Conservation (phyloP, 768 basidiomycete genomes). For the Mycena chlorophos region DNA sequence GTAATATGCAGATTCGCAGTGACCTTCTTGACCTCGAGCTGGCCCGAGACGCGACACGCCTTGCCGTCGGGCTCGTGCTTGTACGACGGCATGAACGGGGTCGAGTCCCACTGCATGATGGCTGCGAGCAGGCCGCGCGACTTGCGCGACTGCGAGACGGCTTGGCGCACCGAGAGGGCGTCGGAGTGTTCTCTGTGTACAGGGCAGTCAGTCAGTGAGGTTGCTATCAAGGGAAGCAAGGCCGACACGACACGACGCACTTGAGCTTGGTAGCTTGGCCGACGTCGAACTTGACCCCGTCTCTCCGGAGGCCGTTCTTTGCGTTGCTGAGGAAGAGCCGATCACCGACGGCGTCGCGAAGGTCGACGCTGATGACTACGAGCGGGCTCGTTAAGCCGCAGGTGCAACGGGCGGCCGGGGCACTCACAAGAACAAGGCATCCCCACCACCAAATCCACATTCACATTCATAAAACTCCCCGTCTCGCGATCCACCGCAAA, state of each 20-base stretch:
- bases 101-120: slow-evolving; percentile 45
- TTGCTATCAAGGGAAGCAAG: no score
- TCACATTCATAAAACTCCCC: slow-evolving; percentile 70
- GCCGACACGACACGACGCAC: slow-evolving; percentile 38
- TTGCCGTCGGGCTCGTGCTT: slow-evolving; percentile 65
- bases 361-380: slow-evolving; percentile 80
- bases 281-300: slow-evolving; percentile 83
- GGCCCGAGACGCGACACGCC: slow-evolving; percentile 87
- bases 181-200: slow-evolving; percentile 57
- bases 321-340: slow-evolving; percentile 66
- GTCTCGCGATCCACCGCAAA: slow-evolving; percentile 80
- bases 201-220: background rate
- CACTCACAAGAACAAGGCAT: slow-evolving; percentile 90
- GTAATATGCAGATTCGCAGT: slow-evolving; percentile 95
- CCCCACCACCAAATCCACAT: slow-evolving; percentile 89
- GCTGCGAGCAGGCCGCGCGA: slow-evolving; percentile 72
- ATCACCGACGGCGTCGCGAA: slow-evolving; percentile 94
- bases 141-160: slow-evolving; percentile 67
- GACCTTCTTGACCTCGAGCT: slow-evolving; percentile 82
- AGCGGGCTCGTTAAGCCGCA: background rate
- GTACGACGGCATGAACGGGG: slow-evolving; percentile 69
- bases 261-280: slow-evolving; percentile 76
- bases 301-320: slow-evolving; percentile 68
- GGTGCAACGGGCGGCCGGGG: background rate
- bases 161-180: slow-evolving; percentile 68